Evolutionary conservation across 2,329 filamentous ascomycete genomes (phyloP), one percentile per base, ranked within the genome.

Genomic region (Emergomyces orientalis): DNA sequence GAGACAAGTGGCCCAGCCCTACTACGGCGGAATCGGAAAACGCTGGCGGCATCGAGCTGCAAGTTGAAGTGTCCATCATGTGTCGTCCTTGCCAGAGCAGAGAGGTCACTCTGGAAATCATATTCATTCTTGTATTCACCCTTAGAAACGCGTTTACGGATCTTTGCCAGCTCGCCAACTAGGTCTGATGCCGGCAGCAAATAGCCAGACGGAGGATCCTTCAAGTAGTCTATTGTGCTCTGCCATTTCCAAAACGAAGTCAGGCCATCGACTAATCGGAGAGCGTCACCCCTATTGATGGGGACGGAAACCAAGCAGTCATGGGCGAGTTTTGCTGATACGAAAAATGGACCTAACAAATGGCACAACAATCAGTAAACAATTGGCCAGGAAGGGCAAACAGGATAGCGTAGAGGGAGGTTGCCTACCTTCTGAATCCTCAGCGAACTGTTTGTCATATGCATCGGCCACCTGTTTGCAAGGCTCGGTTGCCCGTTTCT

Each of bases 21-120:
- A 65, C 85, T 82, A 2, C 83, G 82, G 17, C 79, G 73, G 68
- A 80, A 84, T 8, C 77, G 73, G 57, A 86, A 84, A 17, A 66
- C 58, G 39, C 57, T 65, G 1, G 65, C 37, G 14, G 69, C 67
- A 22, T 67, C 68, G 2, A 71, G 65, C 17, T 61, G 34, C 45
- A 69, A 67, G 47, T 62, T 61, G 41, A 77, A 67, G 69, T 90
- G 87, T 0, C 86, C 85, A 69, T 90, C 87, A 67, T 88, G 85
- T 3, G 83, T 82, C 1, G 76, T 77, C 30, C 78, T 77, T 43
- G 86, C 76, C 8, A 84, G 72, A 43, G 78, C 72, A 63, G 82
- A 81, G 2, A 89, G 75, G 34, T 82, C 82, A 8, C 75, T 65
- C 67, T 84, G 80, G 66, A 85, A 84, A 8, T 81, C 78, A 68